These are phyloP conservation scores for Nicotiana undulata DNA, from an alignment of 257 asterid species.

Conservation along the genomic window DNA sequence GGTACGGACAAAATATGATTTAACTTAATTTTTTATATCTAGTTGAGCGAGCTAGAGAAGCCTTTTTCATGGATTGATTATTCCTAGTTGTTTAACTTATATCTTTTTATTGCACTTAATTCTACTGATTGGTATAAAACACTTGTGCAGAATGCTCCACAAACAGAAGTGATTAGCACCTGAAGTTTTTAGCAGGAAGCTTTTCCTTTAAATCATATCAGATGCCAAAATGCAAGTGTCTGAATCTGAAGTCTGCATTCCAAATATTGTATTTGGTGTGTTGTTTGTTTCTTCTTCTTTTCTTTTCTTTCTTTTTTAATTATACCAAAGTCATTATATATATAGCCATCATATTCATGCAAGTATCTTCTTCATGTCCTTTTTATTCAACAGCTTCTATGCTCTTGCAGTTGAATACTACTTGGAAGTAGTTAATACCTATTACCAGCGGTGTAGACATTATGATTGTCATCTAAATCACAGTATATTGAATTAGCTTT, in stretches of 20 bases:
- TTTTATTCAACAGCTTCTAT: neutral
- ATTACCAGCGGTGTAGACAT: neutral
- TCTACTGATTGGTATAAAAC: neutral
- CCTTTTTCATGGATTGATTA: neutral
- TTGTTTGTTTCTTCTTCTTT: neutral
- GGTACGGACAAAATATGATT: constrained; percentile 27
- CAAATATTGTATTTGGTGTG: neutral
- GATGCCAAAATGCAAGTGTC: neutral
- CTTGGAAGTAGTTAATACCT: neutral
- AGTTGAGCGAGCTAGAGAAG: neutral
- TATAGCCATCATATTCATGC: neutral
- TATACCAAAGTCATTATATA: neutral
- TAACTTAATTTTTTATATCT: neutral
- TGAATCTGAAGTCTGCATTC: neutral
- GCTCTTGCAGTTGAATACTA: constrained; percentile 2
- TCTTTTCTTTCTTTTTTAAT: neutral
- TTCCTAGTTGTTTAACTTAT: neutral
- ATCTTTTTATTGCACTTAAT: neutral
- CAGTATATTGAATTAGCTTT: neutral
- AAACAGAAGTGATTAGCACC: constrained; percentile 29
- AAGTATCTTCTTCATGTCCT: neutral
- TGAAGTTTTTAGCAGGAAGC: neutral
- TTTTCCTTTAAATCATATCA: neutral
- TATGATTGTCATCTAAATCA: neutral
- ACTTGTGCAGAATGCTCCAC: constrained; percentile 27